Conservation (phyloP, 768 basidiomycete genomes). For the Paxillus ammoniavirescens region DNA sequence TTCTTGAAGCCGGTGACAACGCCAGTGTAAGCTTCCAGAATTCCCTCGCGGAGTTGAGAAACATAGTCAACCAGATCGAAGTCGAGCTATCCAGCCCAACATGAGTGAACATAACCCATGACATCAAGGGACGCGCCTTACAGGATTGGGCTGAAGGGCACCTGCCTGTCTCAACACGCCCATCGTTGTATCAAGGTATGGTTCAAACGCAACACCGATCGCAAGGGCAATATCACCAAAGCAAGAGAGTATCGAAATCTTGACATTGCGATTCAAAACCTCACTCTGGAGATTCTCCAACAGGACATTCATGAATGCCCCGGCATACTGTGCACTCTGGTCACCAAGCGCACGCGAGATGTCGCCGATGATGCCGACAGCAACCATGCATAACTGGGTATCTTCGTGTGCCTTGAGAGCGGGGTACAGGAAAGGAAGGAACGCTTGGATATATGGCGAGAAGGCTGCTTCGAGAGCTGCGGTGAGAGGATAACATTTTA, state of each 20-base stretch:
- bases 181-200: conserved; percentile 90
- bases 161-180: conserved; percentile 89
- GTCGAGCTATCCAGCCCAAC: conserved; percentile 52
- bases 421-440: conserved; percentile 82
- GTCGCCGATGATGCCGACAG: conserved; percentile 94
- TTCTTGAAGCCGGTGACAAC: conserved; percentile 90
- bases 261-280: conserved; percentile 88
- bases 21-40: conserved; percentile 95
- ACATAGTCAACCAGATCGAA: conserved; percentile 94
- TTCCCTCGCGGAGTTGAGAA: conserved; percentile 85
- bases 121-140: conserved; percentile 35
- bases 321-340: conserved; percentile 77
- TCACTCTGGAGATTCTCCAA: conserved; percentile 90
- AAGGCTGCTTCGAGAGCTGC: conserved; percentile 77
- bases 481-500: conserved; percentile 4
- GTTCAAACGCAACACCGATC: conserved; percentile 81
- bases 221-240: conserved; percentile 97
- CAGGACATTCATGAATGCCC: conserved; percentile 88
- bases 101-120: background rate
- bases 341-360: conserved; percentile 93
- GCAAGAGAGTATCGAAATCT: conserved; percentile 93
- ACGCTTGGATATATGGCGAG: conserved; percentile 78
- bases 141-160: conserved; percentile 81
- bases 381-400: conserved; percentile 92
- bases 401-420: conserved; percentile 94